Evolutionary conservation across 2,329 filamentous ascomycete species (phyloP), one percentile per base, ranked within the genome.

Genomic region (Volutella citrinella): DNA sequence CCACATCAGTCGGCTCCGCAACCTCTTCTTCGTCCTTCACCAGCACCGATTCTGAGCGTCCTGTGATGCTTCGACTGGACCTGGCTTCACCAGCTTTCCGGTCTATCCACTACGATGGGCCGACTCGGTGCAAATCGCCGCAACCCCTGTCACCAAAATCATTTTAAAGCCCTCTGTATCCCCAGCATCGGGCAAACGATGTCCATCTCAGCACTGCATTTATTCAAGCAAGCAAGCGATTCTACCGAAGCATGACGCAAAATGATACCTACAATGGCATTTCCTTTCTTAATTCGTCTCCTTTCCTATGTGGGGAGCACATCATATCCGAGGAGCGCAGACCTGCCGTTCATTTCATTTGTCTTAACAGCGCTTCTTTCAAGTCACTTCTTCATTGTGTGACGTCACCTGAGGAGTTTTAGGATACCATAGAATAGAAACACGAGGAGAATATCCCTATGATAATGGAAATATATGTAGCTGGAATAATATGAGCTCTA

Each of bases 121-220:
- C 48, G 17, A 28, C 40, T 25, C 50, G 51, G 26, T 45, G 46
- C 21, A 42, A 36, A 40, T 54, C 51, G 31, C 51, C 51, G 12
- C 45, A 49, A 29, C 51, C 51, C 7, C 38, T 41, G 22, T 52
- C 49, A 24, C 49, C 49, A 17, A 51, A 44, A 42, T 51, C 49
- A 13, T 32, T 47, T 30, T 53, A 29, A 49, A 9, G 14, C 10
- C 24, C n/a, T n/a, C n/a, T n/a, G n/a, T n/a, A n/a, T n/a, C n/a
- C n/a, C n/a, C n/a, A n/a, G n/a, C n/a, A n/a, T n/a, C n/a, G n/a
- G n/a, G n/a, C n/a, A n/a, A n/a, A n/a, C n/a, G n/a, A n/a, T n/a
- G n/a, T n/a, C n/a, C n/a, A n/a, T n/a, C n/a, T n/a, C n/a, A n/a
- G n/a, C n/a, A n/a, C n/a, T n/a, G n/a, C n/a, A n/a, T n/a, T n/a